Base-by-base conservation (phyloP, 2,329 filamentous ascomycete species). In the Sporothrix phasma region DNA sequence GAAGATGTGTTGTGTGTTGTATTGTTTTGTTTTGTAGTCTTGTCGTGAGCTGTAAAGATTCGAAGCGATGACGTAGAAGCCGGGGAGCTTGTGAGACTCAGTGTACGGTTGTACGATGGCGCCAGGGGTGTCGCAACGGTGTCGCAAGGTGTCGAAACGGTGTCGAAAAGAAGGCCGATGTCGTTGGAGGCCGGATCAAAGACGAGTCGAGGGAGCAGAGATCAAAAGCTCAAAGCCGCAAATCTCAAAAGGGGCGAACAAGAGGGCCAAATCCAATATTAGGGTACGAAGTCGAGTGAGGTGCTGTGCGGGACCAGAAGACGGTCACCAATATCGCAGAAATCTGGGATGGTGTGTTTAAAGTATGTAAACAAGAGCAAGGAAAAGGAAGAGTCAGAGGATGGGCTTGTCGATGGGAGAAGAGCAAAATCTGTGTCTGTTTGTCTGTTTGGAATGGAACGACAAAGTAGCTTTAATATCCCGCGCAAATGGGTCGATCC, bases 41-140 rank as follows among this genome's bases (percentile, higher is more conserved):
- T 43, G 24, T 4, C n/a, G 4, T n/a, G 56, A 37, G 45, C 37
- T 59, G 53, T 19, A 22, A 2, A 19, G 46, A 34, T 65, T 26
- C 59, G 64, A 51, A 62, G 59, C 15, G 58, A 60, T 61, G 59
- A 61, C 59, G 59, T 61, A n/a, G 45, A 45, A 11, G 49, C 29
- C 5, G 41, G 17, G 17, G n/a, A 31, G 49, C 29, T n/a, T n/a
- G 49, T 31, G 49, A 19, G 26, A n/a, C 15, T 41, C 26, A 10
- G 26, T n/a, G 26, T 15, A 24, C n/a, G 7, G 8, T 39, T 19
- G 56, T 31, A 31, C 45, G 3, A 45, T 24, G 17, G 37, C 24
- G 39, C 56, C 54, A n/a, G 37, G 53, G 31, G 54, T 43, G n/a
- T 56, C n/a, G n/a, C n/a, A n/a, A n/a, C n/a, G n/a, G n/a, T n/a